These are phyloP conservation scores for Penicillium cataractarum DNA, from an alignment of 495 filamentous ascomycete species.

Conservation along the genomic window DNA sequence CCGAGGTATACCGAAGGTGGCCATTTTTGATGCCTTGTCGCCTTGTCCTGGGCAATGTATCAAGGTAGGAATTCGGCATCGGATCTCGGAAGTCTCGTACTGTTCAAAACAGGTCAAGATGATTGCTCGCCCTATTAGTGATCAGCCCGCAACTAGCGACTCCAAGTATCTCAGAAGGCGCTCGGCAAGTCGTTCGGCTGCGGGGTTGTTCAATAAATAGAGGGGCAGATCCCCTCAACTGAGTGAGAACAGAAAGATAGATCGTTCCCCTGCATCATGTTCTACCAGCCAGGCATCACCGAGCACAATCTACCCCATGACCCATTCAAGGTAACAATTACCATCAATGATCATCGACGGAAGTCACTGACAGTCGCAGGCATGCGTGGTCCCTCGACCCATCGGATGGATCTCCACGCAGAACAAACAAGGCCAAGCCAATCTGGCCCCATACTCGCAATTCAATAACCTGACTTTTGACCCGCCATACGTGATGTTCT, in stretches of 20 bases:
- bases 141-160: not conserved
- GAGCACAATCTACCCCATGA: conserved; percentile 44
- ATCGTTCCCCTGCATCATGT: conserved; percentile 26
- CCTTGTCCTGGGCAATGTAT: not conserved
- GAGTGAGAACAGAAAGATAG: not conserved
- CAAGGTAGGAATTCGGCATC: not conserved
- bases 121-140: not conserved
- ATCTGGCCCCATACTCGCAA: conserved; percentile 60
- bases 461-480: conserved; percentile 66
- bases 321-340: conserved; percentile 41
- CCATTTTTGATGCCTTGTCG: not conserved
- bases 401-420: conserved; percentile 53
- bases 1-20: not conserved
- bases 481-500: conserved; percentile 62
- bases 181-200: conserved; percentile 7
- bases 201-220: not conserved
- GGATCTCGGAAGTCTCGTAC: not conserved
- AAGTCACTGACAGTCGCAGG: conserved; percentile 23
- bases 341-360: not conserved
- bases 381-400: conserved; percentile 45
- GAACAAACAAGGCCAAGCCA: conserved; percentile 38
- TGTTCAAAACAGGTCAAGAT: not conserved
- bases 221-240: not conserved
- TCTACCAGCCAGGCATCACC: conserved; percentile 40
- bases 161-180: not conserved